Evolutionary conservation across 179 eudicot species (phyloP).

Genomic region (Silene vulgaris): DNA sequence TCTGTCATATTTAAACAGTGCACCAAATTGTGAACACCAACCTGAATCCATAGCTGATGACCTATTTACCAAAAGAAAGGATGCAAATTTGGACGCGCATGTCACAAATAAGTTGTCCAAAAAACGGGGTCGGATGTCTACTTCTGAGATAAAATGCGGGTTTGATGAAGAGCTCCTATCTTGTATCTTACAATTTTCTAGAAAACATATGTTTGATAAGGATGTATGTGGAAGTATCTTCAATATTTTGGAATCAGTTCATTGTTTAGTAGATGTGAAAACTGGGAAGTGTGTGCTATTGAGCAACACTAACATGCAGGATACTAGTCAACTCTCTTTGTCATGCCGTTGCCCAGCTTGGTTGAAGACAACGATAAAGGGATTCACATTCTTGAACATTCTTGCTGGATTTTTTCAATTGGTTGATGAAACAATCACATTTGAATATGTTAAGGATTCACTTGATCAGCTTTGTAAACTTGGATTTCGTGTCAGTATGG

Average conservation of each 20-base stretch:
- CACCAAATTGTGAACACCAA: conserved; percentile 25
- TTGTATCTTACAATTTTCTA: conserved; percentile 34
- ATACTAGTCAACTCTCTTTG: conserved; percentile 20
- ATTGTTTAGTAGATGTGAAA: conserved; percentile 46
- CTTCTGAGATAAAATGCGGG: conserved; percentile 28
- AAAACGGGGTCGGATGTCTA: conserved; percentile 35
- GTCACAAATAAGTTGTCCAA: conserved; percentile 18
- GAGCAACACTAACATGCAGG: conserved; percentile 32
- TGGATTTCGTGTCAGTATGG: conserved; percentile 44
- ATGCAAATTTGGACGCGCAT: conserved; percentile 15
- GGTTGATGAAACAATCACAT: conserved; percentile 37
- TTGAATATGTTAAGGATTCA: conserved; percentile 39
- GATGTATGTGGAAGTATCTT: conserved; percentile 36
- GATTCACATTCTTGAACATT: conserved; percentile 59
- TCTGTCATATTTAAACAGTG: conserved; percentile 40
- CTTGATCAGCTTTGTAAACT: conserved; percentile 48
- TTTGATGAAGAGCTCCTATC: conserved; percentile 33
- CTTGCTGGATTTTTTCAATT: conserved; percentile 47
- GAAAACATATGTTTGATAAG: conserved; percentile 31
- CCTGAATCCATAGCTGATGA: conserved; percentile 18
- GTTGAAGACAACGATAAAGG: conserved; percentile 53
- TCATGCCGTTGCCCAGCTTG: conserved; percentile 69
- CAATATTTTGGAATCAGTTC: conserved; percentile 47
- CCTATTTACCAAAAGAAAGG: conserved; percentile 10
- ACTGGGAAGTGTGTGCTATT: conserved; percentile 46